Evolutionary conservation across 1,284 basidiomycete genomes (phyloP), one percentile per base, ranked within the genome.

Genomic region (Ceratobasidium sp.): DNA sequence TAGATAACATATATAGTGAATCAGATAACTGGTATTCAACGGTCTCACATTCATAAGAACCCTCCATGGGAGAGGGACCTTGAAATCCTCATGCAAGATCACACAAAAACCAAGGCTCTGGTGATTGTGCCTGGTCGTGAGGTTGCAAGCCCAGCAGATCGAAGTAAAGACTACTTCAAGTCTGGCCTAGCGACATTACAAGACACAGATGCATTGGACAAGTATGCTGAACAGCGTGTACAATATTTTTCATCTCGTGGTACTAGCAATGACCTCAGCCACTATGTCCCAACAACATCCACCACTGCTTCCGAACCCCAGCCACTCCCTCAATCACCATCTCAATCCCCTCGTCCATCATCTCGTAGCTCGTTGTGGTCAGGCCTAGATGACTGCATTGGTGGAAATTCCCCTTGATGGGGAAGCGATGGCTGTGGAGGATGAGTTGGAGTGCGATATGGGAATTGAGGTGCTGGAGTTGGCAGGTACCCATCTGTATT

Each of bases 31-130:
- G 18, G 33, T 7, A 60, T 60, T 21, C 18, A 25, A 11, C 58
- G 23, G 14, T 60, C 58, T 1, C 36, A 11, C n/a, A 40, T 60
- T 40, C 58, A 60, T 18, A 60, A 60, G 33, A 21, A 60, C 21
- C 33, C 58, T 1, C 14, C 14, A 6, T 42, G 58, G 36, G 38
- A 60, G 36, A 40, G 21, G 36, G 36, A 60, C 5, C 5, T 60
- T 40, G 8, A 18, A n/a, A n/a, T 11, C 14, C 58, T 60, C 3
- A 3, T 60, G 2, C 3, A 38, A 7, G 58, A 38, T 9, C 36
- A 40, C 12, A 21, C 30, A 2, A 38, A n/a, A 7, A 28, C 53
- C 5, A 9, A 54, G 53, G 2, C 5, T 18, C 25, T 54, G 28
- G 8, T 28, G 4, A 23, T 25, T 2, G 28, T 54, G 2, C 23